phyloP scores from a whole-genome alignment of 805 yeast genomes.

The Candida alai region DNA sequence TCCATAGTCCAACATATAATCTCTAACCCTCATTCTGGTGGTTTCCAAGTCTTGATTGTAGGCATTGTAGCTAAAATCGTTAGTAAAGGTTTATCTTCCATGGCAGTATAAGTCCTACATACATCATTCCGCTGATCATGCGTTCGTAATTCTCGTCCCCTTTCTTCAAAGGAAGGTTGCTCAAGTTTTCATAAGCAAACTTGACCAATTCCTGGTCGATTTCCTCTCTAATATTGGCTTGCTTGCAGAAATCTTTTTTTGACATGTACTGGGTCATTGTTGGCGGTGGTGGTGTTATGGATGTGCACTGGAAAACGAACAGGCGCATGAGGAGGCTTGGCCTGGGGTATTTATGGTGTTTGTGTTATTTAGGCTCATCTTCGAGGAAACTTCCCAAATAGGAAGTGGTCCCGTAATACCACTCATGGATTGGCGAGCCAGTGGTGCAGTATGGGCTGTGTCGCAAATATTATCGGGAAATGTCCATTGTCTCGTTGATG shows the following conservation, averaged over 20 bases:
- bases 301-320: neutral
- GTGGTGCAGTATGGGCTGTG: too few relatives aligned
- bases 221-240: conserved; percentile 7
- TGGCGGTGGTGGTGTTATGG: neutral
- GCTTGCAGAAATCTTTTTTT: conserved; percentile 13
- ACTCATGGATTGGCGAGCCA: too few relatives aligned
- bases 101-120: conserved; percentile 2
- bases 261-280: conserved; percentile 8
- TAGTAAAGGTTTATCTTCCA: neutral
- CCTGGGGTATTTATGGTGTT: neutral
- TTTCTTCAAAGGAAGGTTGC: conserved; percentile 11
- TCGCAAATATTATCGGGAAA: too few relatives aligned
- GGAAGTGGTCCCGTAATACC: too few relatives aligned
- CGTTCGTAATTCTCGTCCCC: conserved; percentile 14
- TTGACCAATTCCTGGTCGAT: conserved; percentile 11
- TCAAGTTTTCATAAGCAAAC: conserved; percentile 11
- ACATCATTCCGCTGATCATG: conserved; percentile 16
- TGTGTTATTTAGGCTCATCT: too few relatives aligned
- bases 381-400: too few relatives aligned
- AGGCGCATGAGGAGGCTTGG: neutral
- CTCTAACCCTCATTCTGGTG: conserved; percentile 10
- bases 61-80: conserved; percentile 7
- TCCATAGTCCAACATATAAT: conserved; percentile 10
- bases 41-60: conserved; percentile 8
- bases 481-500: too few relatives aligned